Base-by-base conservation (phyloP, 192 early-diverging fungal genomes). In the Entomortierella parvispora region DNA sequence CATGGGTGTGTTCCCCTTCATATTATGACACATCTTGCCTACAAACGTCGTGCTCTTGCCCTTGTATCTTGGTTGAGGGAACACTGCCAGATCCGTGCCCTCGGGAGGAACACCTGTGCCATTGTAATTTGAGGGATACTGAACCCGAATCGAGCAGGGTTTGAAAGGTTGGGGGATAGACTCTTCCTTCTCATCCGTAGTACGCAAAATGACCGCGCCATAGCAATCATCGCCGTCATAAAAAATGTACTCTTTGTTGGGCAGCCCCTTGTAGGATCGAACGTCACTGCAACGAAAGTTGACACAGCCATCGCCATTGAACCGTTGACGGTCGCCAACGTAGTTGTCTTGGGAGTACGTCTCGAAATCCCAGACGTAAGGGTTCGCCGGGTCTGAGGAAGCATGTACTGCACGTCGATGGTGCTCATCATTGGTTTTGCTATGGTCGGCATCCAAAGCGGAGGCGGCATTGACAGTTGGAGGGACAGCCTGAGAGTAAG, bases 291-390 rank as follows among this genome's bases (percentile, higher is more conserved):
- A 60, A 8, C 14, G 49, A 25, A 69, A 37, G 67, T 60, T 60
- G 23, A 59, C 31, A 44, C 58, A 60, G 11, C 58, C 57, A 17
- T 69, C 58, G 12, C 57, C 49, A 28, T 69, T 69, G 55, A 69
- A 61, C 17, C 54, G 54, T 31, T 66, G 64, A 11, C 64, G 52
- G 54, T 66, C 54, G 28, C 54, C 54, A 22, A 22, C 20, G 9
- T 57, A 66, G 32, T 57, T 66, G 54, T 17, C 6, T 31, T 57
- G 64, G 42, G 64, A 66, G 44, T 25, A 66, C 53, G 45, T 37
- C 44, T 66, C 64, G 29, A 56, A 66, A 28, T 66, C 64, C 53
- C 64, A 66, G 20, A 20, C n/a, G 53, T 46, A 66, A 17, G 52
- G 64, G 10, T 48, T 25, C 8, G 25, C 26, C 6, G 29, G 4